These are phyloP conservation scores for Rhodotorula glutinis DNA, from an alignment of 1,284 basidiomycete genomes.

Conservation along the genomic window DNA sequence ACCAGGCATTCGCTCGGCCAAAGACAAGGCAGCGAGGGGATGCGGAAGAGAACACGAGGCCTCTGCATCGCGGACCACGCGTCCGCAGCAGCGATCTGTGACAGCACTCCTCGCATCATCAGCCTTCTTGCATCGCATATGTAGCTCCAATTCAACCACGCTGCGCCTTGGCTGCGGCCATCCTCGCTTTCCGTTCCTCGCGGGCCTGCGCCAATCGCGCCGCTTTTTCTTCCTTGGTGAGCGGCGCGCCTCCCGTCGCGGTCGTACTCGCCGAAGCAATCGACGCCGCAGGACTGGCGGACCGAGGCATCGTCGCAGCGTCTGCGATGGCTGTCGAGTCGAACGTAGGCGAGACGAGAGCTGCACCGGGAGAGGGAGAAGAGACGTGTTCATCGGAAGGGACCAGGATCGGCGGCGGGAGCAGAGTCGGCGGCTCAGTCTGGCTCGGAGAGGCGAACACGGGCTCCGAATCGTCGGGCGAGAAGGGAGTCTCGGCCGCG, in stretches of 20 bases:
- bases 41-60: too few relatives aligned
- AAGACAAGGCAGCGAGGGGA: too few relatives aligned
- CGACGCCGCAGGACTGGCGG: not conserved
- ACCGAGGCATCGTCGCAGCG: not conserved
- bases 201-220: conserved; percentile 29
- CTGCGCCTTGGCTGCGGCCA: conserved; percentile 32
- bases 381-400: not conserved
- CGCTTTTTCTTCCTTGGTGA: conserved; percentile 37
- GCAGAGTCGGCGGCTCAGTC: not conserved
- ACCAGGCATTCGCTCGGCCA: too few relatives aligned
- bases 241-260: not conserved
- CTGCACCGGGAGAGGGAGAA: not conserved
- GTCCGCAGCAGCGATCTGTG: too few relatives aligned
- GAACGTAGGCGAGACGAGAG: not conserved
- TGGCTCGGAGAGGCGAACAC: not conserved
- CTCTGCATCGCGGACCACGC: too few relatives aligned
- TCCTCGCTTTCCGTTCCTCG: conserved; percentile 33
- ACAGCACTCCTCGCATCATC: too few relatives aligned
- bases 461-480: not conserved
- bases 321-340: not conserved
- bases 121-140: too few relatives aligned
- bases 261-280: not conserved
- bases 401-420: not conserved
- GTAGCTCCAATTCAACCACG: not conserved
- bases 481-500: not conserved